Percentiles rank a stretch among this genome's conserved stretches.
phyloP scores from a whole-genome alignment of 108 stramenopile species.

The Stephanodiscus triporus region DNA sequence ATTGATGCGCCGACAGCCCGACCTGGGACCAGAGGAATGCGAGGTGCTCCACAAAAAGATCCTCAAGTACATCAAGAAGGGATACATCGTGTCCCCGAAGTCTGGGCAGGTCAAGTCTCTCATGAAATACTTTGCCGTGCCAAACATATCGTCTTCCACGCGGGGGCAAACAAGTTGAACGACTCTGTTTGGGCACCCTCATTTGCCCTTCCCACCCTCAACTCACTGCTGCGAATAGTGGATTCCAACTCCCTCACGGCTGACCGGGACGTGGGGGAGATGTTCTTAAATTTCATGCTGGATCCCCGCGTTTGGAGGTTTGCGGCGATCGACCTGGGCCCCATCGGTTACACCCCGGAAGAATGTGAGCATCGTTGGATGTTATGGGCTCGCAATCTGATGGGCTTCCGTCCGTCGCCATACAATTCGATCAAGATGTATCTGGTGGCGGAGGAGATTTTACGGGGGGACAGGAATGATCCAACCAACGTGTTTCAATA shows the following conservation, averaged over 20 bases:
- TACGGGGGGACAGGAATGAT: conserved; percentile 31
- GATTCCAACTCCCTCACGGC: not conserved
- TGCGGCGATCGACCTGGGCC: conserved; percentile 21
- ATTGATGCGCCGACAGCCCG: not conserved
- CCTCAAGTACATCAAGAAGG: conserved; percentile 17
- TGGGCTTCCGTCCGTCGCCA: conserved; percentile 43
- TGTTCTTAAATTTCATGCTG: conserved; percentile 27
- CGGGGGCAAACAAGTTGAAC: conserved; percentile 47
- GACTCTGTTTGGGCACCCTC: conserved; percentile 45
- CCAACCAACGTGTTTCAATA: conserved; percentile 44
- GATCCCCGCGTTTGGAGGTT: conserved; percentile 1
- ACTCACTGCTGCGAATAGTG: conserved; percentile 8
- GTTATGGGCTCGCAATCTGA: conserved; percentile 33
- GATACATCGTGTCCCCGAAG: conserved; percentile 15
- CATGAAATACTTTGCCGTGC: conserved; percentile 48
- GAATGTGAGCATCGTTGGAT: conserved; percentile 14
- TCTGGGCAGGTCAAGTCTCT: conserved; percentile 17
- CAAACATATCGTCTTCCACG: conserved; percentile 61
- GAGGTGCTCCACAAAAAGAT: conserved; percentile 24
- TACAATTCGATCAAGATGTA: conserved; percentile 29
- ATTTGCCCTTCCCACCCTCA: conserved; percentile 50
- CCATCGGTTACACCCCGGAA: not conserved
- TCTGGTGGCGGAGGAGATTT: conserved; percentile 29
- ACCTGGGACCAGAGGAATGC: not conserved
- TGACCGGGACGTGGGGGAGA: not conserved